These are phyloP conservation scores for Orbilia blumenaviensis DNA, from an alignment of 2,329 filamentous ascomycete genomes.

Conservation along the genomic window DNA sequence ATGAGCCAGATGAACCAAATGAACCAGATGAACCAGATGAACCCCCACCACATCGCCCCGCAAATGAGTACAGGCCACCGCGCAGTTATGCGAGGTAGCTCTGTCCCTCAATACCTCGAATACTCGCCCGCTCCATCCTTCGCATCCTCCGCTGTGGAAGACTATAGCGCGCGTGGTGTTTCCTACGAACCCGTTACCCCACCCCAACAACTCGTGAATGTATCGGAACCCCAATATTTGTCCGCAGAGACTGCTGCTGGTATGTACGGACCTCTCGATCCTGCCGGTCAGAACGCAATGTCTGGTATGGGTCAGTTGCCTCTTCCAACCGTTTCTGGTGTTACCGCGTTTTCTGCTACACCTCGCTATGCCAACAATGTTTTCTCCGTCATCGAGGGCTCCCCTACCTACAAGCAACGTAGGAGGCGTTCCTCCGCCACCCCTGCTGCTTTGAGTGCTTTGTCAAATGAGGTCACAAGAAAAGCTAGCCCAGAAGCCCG, in stretches of 20 bases:
- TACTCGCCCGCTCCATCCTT: constrained; percentile 98
- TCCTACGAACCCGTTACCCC: constrained; percentile 97
- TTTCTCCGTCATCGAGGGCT: constrained; percentile 96
- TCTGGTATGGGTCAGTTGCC: constrained; percentile 92
- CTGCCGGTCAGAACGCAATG: constrained; percentile 77
- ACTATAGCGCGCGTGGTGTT: constrained; percentile 94
- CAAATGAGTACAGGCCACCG: constrained; percentile 60
- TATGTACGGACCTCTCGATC: constrained; percentile 92
- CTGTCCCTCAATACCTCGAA: constrained; percentile 98
- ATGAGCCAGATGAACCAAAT: constrained; percentile 63
- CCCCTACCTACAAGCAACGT: constrained; percentile 97
- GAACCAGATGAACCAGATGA: constrained; percentile 86
- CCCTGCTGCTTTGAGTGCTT: constrained; percentile 72
- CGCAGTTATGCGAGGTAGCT: constrained; percentile 75
- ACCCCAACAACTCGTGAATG: constrained; percentile 83
- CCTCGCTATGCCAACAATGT: constrained; percentile 79
- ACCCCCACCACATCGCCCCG: constrained; percentile 77
- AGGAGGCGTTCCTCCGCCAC: constrained; percentile 92
- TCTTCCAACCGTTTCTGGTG: constrained; percentile 77
- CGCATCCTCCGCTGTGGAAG: constrained; percentile 97
- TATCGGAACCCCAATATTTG: constrained; percentile 94
- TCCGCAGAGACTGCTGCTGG: constrained; percentile 92
- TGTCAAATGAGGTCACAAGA: constrained; percentile 69
- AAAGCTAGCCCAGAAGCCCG: constrained; percentile 80
- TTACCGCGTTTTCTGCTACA: constrained; percentile 71